phyloP scores from a whole-genome alignment of 139 green algal species.

The Micractinium conductrix region DNA sequence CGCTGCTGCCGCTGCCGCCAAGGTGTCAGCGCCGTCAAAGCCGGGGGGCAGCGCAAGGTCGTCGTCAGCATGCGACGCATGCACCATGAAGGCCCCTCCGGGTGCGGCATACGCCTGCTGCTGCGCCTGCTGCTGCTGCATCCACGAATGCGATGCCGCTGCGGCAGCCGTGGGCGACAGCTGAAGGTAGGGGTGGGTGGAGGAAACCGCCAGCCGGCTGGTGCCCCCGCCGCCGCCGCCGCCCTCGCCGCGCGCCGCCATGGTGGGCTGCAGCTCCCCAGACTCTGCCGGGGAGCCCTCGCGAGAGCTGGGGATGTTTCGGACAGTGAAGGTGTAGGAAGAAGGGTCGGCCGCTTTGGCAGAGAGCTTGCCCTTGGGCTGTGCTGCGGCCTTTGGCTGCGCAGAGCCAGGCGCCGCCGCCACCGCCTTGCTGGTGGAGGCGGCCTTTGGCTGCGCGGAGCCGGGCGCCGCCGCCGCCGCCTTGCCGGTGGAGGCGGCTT shows the following conservation, averaged over 20 bases:
- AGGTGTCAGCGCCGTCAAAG: conserved; percentile 23
- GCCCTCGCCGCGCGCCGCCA: not conserved
- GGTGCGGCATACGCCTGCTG: not conserved
- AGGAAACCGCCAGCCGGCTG: not conserved
- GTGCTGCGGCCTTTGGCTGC: not conserved
- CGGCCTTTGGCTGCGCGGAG: not conserved
- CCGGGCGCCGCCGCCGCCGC: not conserved
- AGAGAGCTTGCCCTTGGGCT: conserved; percentile 8
- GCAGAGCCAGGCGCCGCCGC: not conserved
- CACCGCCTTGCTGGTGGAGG: too few species aligned
- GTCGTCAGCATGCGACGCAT: not conserved
- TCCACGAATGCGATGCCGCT: not conserved
- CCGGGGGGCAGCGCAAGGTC: not conserved
- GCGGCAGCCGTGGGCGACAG: too few species aligned
- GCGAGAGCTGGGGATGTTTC: not conserved
- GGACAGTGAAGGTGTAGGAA: not conserved
- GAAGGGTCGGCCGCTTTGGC: not conserved
- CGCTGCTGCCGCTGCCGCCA: not conserved
- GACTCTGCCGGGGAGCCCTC: not conserved
- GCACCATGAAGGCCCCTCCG: not conserved
- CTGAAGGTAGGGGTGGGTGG: not conserved
- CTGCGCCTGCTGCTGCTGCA: not conserved
- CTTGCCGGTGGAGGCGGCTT: too few species aligned
- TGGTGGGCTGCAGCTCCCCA: not conserved
- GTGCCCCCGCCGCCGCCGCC: too few species aligned